These are phyloP conservation scores for Erodium moschatum DNA, from an alignment of 441 rosid species.

Conservation along the genomic window DNA sequence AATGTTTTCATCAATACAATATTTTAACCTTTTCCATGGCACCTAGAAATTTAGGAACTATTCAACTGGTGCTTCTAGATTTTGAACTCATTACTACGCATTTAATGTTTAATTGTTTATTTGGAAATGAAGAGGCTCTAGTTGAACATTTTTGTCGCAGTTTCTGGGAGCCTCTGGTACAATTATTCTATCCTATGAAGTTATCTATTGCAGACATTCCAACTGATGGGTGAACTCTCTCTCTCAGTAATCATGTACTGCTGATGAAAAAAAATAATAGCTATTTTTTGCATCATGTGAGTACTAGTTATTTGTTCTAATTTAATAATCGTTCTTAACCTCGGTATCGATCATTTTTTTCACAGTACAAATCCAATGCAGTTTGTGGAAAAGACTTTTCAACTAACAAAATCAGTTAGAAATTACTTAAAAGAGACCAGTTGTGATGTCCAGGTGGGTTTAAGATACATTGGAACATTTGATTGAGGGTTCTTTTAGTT, in stretches of 20 bases:
- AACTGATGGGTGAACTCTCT: conserved; percentile 21
- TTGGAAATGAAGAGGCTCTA: conserved; percentile 10
- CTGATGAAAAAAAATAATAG: background rate
- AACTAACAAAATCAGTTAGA: conserved; percentile 12
- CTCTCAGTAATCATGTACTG: conserved; percentile 3
- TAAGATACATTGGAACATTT: background rate
- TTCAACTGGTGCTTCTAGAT: conserved; percentile 6
- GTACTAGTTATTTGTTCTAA: background rate
- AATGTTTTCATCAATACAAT: background rate
- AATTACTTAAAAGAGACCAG: conserved; percentile 12
- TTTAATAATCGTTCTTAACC: background rate
- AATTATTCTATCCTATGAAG: conserved; percentile 17
- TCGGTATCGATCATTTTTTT: conserved; percentile 11
- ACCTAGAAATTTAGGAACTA: background rate
- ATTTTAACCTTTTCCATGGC: background rate
- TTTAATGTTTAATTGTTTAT: background rate
- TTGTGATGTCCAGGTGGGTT: conserved; percentile 23
- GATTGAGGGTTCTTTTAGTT: background rate
- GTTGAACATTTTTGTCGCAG: conserved; percentile 6
- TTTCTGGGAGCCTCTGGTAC: conserved; percentile 20
- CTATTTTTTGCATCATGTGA: background rate
- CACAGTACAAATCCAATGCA: conserved; percentile 13
- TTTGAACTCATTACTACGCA: background rate
- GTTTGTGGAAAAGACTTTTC: conserved; percentile 16
- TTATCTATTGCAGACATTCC: conserved; percentile 15